Evolutionary conservation across 2,329 filamentous ascomycete species (phyloP), one percentile per base, ranked within the genome.

Genomic region (Cryphonectria japonica): DNA sequence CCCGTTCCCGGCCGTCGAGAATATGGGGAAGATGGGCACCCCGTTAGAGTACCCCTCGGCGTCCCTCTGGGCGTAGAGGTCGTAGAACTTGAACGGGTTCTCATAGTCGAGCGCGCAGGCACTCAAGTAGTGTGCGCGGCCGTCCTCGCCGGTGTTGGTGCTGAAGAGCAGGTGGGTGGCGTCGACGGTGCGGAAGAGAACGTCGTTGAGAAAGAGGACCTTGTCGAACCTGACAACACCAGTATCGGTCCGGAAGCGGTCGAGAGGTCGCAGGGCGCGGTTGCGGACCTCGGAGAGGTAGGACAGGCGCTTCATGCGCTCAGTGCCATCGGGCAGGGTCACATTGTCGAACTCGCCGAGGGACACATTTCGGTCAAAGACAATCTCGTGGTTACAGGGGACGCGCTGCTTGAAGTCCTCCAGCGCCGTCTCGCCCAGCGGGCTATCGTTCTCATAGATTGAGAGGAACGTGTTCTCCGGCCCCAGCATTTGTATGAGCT

Each of bases 221-320:
- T 86, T 88, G 76, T 88, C 85, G 76, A 85, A 92, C 67, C 78
- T 79, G 29, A 78, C 78, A 1, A 79, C 77, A 22, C 79, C 78
- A 16, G 79, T 80, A 29, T 80, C 79, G 4, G 76, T 71, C 37
- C 75, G 73, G n/a, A 79, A 76, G 41, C 82, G 82, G 59, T 89
- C 85, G 14, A 94, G 82, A 0, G 92, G 91, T 52, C 84, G 82
- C 34, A 94, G 80, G 0, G 91, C 92, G 62, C 88, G 86, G 78
- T 94, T 94, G 66, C 92, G 87, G 66, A 93, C 89, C 77, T 91
- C 88, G 16, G 92, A 91, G 29, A 94, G 83, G 79, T 91, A 94
- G 41, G 90, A 87, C 60, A 94, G 90, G n/a, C 92, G 87, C 79
- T 93, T 93, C 52, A 91, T 83, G n/a, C 89, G 86, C 57, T 83